Percentiles rank a stretch among this genome's conserved stretches.
These are phyloP conservation scores for Metarhizium robertsii DNA, from an alignment of 2,329 filamentous ascomycete species.

Conservation along the genomic window DNA sequence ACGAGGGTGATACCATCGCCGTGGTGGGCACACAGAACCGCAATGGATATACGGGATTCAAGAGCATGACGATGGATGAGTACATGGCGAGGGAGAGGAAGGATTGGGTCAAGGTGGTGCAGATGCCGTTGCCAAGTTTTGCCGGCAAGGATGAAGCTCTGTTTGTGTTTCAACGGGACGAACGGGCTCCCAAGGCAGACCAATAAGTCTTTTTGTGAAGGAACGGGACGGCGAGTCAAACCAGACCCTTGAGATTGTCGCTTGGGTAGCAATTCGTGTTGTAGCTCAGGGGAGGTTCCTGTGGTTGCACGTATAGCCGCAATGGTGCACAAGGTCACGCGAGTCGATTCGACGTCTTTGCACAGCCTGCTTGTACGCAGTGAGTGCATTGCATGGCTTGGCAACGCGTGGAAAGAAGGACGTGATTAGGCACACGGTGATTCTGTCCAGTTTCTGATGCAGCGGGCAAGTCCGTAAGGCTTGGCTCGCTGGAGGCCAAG, in stretches of 20 bases:
- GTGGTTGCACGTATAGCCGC: neutral
- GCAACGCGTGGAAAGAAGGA: neutral
- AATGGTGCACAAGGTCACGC: neutral
- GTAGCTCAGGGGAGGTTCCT: neutral
- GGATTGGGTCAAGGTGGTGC: constrained; percentile 50
- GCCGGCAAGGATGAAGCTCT: constrained; percentile 69
- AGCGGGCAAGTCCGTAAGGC: neutral
- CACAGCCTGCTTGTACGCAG: neutral
- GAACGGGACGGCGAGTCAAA: too few relatives aligned
- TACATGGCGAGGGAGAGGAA: constrained; percentile 51
- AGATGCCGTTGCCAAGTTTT: constrained; percentile 64
- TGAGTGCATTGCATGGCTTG: neutral
- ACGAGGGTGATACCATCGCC: constrained; percentile 54
- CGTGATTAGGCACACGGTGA: neutral
- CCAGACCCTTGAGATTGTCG: neutral
- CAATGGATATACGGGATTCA: constrained; percentile 67
- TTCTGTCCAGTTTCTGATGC: neutral
- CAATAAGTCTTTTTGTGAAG: neutral
- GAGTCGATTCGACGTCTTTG: neutral
- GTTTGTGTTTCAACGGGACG: constrained; percentile 52
- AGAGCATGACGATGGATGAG: constrained; percentile 51
- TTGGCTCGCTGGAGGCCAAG: neutral
- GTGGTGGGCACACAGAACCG: constrained; percentile 66
- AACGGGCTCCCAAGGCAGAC: constrained; percentile 20
- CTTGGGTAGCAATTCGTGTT: neutral